Evolutionary conservation across 129 eudicot genomes (phyloP).

Genomic region (Calendula officinalis): DNA sequence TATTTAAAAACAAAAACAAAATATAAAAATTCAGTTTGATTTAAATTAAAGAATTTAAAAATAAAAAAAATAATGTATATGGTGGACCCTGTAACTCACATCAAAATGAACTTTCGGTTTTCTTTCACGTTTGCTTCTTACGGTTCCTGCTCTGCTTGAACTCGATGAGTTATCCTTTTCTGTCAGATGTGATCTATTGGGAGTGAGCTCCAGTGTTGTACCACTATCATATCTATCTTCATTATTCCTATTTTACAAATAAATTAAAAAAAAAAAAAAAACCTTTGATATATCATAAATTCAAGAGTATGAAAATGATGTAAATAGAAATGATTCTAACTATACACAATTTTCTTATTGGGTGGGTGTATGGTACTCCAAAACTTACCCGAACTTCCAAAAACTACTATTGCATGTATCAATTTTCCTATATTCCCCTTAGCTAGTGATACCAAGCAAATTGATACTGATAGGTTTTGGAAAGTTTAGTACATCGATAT

Average conservation of each 20-base stretch:
- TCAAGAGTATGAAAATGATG: constrained; percentile 9
- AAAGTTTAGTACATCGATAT: neutral
- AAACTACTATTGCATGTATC: too few relatives aligned
- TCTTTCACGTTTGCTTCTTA: constrained; percentile 49
- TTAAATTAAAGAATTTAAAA: neutral
- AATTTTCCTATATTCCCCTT: too few relatives aligned
- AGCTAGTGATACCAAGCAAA: too few relatives aligned
- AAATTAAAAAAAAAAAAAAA: constrained; percentile 7
- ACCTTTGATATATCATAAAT: constrained; percentile 4
- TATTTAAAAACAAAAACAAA: neutral
- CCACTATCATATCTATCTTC: constrained; percentile 28
- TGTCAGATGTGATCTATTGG: constrained; percentile 29
- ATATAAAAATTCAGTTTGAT: neutral
- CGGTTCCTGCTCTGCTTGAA: constrained; percentile 36
- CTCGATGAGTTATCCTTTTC: constrained; percentile 39
- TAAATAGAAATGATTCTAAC: neutral
- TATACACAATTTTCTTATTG: neutral
- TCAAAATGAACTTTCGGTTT: constrained; percentile 57
- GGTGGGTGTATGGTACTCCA: too few relatives aligned
- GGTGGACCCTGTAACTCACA: constrained; percentile 38
- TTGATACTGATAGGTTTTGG: neutral
- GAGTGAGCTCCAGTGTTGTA: constrained; percentile 25
- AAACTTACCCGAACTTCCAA: too few relatives aligned
- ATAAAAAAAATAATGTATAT: neutral
- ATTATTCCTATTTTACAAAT: constrained; percentile 24